Evolutionary conservation across 2,329 filamentous ascomycete species (phyloP), one percentile per base, ranked within the genome.

Genomic region (Calonectria pteridis): DNA sequence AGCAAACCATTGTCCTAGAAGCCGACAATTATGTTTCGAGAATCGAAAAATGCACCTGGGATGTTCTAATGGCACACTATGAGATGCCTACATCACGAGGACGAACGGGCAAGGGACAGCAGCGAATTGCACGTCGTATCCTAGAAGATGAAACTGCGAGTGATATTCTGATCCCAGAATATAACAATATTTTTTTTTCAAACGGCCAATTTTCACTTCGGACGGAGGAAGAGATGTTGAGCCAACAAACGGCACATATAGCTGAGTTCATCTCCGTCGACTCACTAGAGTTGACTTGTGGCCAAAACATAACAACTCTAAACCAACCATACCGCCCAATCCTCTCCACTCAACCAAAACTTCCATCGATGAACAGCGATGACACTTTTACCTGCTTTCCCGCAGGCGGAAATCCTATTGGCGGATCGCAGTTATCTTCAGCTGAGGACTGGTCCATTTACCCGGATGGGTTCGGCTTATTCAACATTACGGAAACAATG

Each of bases 11-110:
- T 23, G 26, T 20, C 6, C 5, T 9, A n/a, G 51, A 64, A 43
- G 55, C 31, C 50, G 35, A 40, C 9, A 58, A 9, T 11, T 59
- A 50, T n/a, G 50, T 72, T n/a, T 43, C 59, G 16, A 33, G 37
- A 16, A 73, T 81, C 20, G 77, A 80, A 58, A 78, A 72, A 29
- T 69, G 68, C 2, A 31, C 76, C 14, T 84, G 69, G 83, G 51
- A 78, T 37, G 75, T 82, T 10, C 68, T 84, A 35, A 37, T 83
- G 43, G 53, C 72, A 10, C 70, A 74, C 28, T 33, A 59, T 13
- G 75, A 77, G 33, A 23, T 69, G 1, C 76, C 80, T n/a, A 16
- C 65, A 1, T 26, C 71, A 3, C 66, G 63, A 23, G 72, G 66
- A 20, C 73, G 62, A 35, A 62, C 29, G 18, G 6, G 16, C 29